Evolutionary conservation across 176 grass and related monocot species (phyloP).

Genomic region (Thalia dealbata): DNA sequence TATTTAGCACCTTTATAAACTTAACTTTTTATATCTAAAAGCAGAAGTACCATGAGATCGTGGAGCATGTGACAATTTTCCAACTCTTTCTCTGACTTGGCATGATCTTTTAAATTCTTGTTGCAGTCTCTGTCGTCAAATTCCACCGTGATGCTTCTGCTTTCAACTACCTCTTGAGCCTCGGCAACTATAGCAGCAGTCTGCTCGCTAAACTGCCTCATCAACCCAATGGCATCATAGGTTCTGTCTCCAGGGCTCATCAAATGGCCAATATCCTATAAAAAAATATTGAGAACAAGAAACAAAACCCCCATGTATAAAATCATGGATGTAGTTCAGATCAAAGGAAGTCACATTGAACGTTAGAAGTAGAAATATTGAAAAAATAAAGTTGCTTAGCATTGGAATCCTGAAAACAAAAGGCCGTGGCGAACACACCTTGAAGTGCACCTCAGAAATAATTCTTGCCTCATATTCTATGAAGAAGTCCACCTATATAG

Average conservation of each 20-base stretch:
- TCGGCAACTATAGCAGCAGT: constrained; percentile 47
- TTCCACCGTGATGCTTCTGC: constrained; percentile 18
- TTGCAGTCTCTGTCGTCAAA: constrained; percentile 13
- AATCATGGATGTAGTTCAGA: no score
- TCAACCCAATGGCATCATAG: constrained; percentile 60
- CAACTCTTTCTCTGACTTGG: constrained; percentile 21
- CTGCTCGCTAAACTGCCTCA: constrained; percentile 47
- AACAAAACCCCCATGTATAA: no score
- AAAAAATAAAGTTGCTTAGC: no score
- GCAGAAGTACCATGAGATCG: constrained; percentile 26
- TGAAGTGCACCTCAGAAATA: no score
- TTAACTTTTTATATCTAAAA: not conserved
- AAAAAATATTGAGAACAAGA: not conserved
- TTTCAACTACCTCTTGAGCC: constrained; percentile 52
- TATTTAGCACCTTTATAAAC: not conserved
- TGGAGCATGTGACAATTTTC: constrained; percentile 28
- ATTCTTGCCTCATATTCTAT: no score
- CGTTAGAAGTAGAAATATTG: no score
- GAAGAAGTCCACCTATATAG: no score
- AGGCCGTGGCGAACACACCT: no score
- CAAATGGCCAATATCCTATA: constrained; percentile 47
- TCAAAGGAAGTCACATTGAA: no score
- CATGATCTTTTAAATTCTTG: constrained; percentile 39
- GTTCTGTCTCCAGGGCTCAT: constrained; percentile 52
- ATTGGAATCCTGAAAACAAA: no score